Percentiles rank a stretch among this genome's conserved stretches.
Evolutionary conservation across 352 stramenopile genomes (phyloP).

Genomic region (Lagenidium giganteum): DNA sequence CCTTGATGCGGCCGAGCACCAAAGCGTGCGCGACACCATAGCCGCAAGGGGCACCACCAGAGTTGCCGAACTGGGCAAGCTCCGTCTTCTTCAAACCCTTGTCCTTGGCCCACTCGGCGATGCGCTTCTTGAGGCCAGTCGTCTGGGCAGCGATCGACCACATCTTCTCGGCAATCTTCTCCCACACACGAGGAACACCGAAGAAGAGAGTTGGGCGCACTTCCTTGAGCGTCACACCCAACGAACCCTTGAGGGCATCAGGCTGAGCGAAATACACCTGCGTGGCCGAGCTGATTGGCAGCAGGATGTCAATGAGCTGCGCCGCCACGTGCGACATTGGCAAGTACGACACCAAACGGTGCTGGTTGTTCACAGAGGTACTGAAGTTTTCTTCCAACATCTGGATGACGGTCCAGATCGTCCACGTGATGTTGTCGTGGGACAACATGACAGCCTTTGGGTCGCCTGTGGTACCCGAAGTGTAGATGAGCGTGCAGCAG

Average conservation of each 20-base stretch:
- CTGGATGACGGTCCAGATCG: conserved; percentile 49
- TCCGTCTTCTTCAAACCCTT: conserved; percentile 75
- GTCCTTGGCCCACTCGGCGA: conserved; percentile 89
- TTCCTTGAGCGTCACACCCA: conserved; percentile 82
- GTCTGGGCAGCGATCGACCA: conserved; percentile 78
- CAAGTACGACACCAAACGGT: conserved; percentile 85
- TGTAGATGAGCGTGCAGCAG: conserved; percentile 93
- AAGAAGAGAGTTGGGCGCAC: conserved; percentile 88
- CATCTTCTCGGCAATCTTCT: conserved; percentile 92
- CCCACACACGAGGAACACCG: conserved; percentile 88
- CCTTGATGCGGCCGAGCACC: conserved; percentile 84
- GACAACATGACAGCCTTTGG: conserved; percentile 97
- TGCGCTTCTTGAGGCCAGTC: conserved; percentile 89
- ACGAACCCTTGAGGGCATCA: conserved; percentile 87
- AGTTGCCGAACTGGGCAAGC: conserved; percentile 81
- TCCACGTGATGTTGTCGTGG: conserved; percentile 93
- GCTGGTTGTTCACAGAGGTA: conserved; percentile 46
- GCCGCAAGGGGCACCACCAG: conserved; percentile 80
- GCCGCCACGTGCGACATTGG: conserved; percentile 88
- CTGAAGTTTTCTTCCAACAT: conserved; percentile 62
- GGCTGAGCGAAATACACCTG: conserved; percentile 87
- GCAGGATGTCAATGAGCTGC: conserved; percentile 85
- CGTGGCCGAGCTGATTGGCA: conserved; percentile 54
- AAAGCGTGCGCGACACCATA: conserved; percentile 87
- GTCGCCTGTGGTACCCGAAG: conserved; percentile 91